Base-by-base conservation (phyloP, 371 early-diverging fungal genomes). In the Mortierella sp. region DNA sequence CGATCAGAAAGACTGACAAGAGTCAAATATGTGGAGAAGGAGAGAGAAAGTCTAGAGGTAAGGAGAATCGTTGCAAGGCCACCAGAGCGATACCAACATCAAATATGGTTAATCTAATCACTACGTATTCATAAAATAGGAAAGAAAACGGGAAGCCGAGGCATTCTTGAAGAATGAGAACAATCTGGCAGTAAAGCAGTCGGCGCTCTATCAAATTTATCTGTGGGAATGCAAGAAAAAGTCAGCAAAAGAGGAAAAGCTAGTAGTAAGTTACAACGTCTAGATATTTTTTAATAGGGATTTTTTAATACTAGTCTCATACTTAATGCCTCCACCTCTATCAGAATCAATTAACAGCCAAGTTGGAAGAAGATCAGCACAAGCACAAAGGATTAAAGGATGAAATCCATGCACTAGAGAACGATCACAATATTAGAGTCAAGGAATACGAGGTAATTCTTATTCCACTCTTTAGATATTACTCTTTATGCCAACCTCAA, bases 21-120 rank as follows among this genome's bases (percentile, higher is more conserved):
- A 37, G 93, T 96, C 49, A 95, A 94, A 72, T 91, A 94, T 60
- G 94, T 96, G 9, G 94, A 94, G 77, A 89, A 91, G 75, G 96
- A 96, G 73, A 92, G 89, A 81, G 89, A 90, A 42, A 83, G 88
- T 45, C 85, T 97, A 49, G 93, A 94, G 88, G 91, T 76, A 68
- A 65, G 67, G 31, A 22, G 5, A 17, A 3, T 45, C 19, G n/a
- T 43, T 13, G 2, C 6, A 22, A 19, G 13, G 26, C 29, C 13
- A 22, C 5, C 5, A 54, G 7, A 13, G 2, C 2, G 55, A 12
- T 23, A 12, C 12, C 12, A 26, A 34, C n/a, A 19, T 28, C 31
- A 10, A 22, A 13, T 40, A 9, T 4, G 3, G 29, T 42, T 59
- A 59, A 59, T 15, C 15, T 43, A 43, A 43, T 43, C 26, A 34